Conservation (phyloP, 1,284 basidiomycete species). For the Boletellus deceptivus region DNA sequence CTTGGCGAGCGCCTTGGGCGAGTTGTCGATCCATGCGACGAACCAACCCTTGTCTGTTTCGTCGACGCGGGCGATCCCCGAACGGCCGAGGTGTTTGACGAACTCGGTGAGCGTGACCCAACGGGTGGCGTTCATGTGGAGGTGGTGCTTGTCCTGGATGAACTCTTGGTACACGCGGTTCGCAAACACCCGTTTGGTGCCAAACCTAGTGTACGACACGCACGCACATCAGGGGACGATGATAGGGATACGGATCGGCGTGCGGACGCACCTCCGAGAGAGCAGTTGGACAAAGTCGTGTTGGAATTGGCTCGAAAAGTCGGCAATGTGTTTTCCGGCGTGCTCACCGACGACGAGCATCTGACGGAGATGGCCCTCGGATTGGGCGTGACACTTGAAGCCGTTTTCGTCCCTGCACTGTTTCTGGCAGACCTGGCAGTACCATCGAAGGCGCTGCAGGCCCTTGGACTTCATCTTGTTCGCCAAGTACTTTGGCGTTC, state of each 20-base stretch:
- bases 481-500: constrained; percentile 86
- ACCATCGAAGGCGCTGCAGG: constrained; percentile 90
- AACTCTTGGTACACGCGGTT: constrained; percentile 99
- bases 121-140: constrained; percentile 98
- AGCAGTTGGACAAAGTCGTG: constrained; percentile 88
- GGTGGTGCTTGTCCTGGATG: constrained; percentile 91
- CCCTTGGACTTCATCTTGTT: constrained; percentile 98
- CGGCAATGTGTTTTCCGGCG: constrained; percentile 87
- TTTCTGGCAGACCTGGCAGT: constrained; percentile 95
- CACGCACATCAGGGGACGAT: not conserved
- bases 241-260: not conserved
- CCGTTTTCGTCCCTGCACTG: constrained; percentile 97
- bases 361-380: constrained; percentile 89
- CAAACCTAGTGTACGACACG: constrained; percentile 56
- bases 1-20: constrained; percentile 89
- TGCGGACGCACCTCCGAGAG: constrained; percentile 64
- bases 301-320: constrained; percentile 90
- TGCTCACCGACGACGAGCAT: constrained; percentile 95
- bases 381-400: constrained; percentile 88
- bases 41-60: constrained; percentile 99
- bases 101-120: constrained; percentile 98
- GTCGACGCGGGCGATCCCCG: constrained; percentile 89
- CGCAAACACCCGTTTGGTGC: constrained; percentile 89
- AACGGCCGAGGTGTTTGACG: constrained; percentile 84
- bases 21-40: constrained; percentile 95